Evolutionary conservation across 805 yeast genomes (phyloP).

Genomic region (Lipomyces mesembrius): DNA sequence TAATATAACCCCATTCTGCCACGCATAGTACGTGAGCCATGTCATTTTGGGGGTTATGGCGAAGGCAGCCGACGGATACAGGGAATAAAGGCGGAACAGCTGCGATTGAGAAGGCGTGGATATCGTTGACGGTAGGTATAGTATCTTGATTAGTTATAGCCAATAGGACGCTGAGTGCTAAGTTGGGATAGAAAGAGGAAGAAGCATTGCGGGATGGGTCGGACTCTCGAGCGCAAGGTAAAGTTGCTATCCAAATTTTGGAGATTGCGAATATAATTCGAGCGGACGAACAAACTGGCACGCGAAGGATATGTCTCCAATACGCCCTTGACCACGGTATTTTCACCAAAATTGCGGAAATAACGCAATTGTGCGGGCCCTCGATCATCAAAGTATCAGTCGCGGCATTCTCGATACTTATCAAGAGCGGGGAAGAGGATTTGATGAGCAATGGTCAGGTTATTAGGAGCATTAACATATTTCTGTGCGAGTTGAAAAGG

Average conservation of each 20-base stretch:
- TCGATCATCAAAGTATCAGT: slow-evolving; percentile 22
- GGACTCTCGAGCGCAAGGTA: slow-evolving; percentile 10
- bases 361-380: slow-evolving; percentile 20
- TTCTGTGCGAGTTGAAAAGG: slow-evolving; percentile 22
- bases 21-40: slow-evolving; percentile 4
- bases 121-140: slow-evolving; percentile 21
- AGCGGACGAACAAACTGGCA: slow-evolving; percentile 22
- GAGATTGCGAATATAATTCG: slow-evolving; percentile 26
- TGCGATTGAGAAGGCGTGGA: slow-evolving; percentile 30
- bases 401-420: slow-evolving; percentile 29
- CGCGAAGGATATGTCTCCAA: slow-evolving; percentile 22
- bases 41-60: slow-evolving; percentile 30
- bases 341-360: slow-evolving; percentile 32
- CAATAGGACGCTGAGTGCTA: background rate
- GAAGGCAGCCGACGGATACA: slow-evolving; percentile 15
- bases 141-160: background rate
- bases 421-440: slow-evolving; percentile 30
- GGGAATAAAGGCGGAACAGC: slow-evolving; percentile 3
- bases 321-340: slow-evolving; percentile 33
- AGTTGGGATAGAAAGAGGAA: slow-evolving; percentile 25
- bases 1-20: background rate
- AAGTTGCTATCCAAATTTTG: slow-evolving; percentile 21
- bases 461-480: slow-evolving; percentile 23
- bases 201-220: slow-evolving; percentile 11
- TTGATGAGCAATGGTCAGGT: slow-evolving; percentile 31